phyloP scores from a whole-genome alignment of 805 yeast species.

The Cyberlindnera nakhonratchasimensis region DNA sequence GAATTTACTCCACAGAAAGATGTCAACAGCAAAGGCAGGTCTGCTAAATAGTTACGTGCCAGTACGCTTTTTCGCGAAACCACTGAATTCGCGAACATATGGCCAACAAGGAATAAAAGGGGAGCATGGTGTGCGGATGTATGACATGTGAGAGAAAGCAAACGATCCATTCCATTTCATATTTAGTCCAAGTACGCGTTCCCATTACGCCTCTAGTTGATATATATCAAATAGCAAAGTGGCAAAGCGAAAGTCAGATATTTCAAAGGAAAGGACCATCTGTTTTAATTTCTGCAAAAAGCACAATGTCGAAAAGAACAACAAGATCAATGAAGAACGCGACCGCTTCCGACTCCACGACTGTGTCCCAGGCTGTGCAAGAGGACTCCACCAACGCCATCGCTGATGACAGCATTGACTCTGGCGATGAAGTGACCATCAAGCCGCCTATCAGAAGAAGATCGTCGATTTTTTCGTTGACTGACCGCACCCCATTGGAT shows the following conservation, averaged over 20 bases:
- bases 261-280: too few species aligned
- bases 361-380: background rate
- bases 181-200: too few species aligned
- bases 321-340: slow-evolving; percentile 19
- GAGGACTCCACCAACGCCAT: slow-evolving; percentile 15
- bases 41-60: too few species aligned
- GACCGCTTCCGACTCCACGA: slow-evolving; percentile 2
- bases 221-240: too few species aligned
- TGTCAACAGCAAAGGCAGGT: too few species aligned
- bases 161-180: background rate
- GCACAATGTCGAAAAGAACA: slow-evolving; percentile 22
- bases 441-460: slow-evolving; percentile 36
- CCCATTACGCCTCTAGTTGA: too few species aligned
- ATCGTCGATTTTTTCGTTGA: slow-evolving; percentile 48
- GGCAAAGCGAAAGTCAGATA: too few species aligned
- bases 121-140: background rate
- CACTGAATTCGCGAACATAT: background rate
- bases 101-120: background rate
- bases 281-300: too few species aligned
- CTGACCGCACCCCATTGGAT: slow-evolving; percentile 48
- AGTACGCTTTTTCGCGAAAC: background rate
- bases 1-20: too few species aligned
- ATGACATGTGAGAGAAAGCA: background rate
- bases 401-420: slow-evolving; percentile 21
- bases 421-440: slow-evolving; percentile 19